Percentiles rank a stretch among this genome's conserved stretches.
Conservation (phyloP, 2,329 filamentous ascomycete species). For the Fusarium tuaranense region DNA sequence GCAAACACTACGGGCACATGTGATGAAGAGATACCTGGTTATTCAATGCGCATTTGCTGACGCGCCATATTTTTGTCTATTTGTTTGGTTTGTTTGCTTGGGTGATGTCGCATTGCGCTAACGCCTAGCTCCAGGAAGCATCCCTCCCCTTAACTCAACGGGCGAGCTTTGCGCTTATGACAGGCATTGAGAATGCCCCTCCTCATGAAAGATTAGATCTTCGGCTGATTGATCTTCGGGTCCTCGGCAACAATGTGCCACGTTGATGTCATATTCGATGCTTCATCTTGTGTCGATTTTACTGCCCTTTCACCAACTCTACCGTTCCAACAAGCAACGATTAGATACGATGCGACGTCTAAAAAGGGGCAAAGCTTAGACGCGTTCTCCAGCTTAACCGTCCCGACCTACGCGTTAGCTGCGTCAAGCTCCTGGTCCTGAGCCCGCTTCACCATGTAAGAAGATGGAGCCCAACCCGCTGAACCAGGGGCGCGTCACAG, state of each 20-base stretch:
- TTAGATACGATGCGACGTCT: slow-evolving; percentile 11
- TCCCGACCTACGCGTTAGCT: slow-evolving; percentile 1
- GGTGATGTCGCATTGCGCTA: slow-evolving; percentile 18
- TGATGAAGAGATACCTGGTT: background rate
- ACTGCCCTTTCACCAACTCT: background rate
- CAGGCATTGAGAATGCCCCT: slow-evolving; percentile 12
- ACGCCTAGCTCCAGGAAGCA: slow-evolving; percentile 8
- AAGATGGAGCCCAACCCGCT: slow-evolving; percentile 23
- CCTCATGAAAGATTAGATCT: slow-evolving; percentile 3
- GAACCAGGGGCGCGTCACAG: slow-evolving; percentile 21
- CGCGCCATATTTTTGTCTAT: slow-evolving; percentile 7
- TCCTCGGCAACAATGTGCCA: background rate
- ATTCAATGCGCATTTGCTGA: background rate
- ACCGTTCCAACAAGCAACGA: slow-evolving; percentile 1
- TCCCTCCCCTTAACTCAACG: slow-evolving; percentile 8
- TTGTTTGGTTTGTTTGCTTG: slow-evolving; percentile 21
- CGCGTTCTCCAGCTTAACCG: slow-evolving; percentile 21
- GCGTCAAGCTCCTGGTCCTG: background rate
- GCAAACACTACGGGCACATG: background rate
- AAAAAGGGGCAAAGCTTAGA: slow-evolving; percentile 23
- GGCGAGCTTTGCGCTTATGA: slow-evolving; percentile 8
- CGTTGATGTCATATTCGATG: background rate
- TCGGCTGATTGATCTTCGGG: background rate
- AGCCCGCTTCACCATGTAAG: slow-evolving; percentile 6
- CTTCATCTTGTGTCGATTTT: background rate